A percentile compares a stretch with the other conserved stretches of the same genome.
Evolutionary conservation across 2,329 filamentous ascomycete genomes (phyloP).

Genomic region (Daldinia sp.): DNA sequence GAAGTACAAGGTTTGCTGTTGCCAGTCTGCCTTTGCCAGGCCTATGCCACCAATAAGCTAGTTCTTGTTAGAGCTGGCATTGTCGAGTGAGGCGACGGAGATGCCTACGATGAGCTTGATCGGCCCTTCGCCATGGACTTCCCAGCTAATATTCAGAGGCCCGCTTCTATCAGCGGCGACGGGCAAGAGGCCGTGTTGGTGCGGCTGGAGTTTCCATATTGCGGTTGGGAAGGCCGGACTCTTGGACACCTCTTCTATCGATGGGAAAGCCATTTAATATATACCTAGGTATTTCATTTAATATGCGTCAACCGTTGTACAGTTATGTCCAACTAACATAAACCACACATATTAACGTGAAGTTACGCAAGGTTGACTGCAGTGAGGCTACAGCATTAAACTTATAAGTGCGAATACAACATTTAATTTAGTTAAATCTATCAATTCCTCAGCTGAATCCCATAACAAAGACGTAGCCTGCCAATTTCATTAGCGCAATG

Average conservation of each 20-base stretch:
- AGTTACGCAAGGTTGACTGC: not conserved
- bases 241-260: conserved; percentile 49
- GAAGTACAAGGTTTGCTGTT: conserved; percentile 85
- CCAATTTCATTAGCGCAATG: not conserved
- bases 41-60: conserved; percentile 87
- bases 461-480: not conserved
- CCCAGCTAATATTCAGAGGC: conserved; percentile 80
- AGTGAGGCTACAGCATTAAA: not conserved
- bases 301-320: not conserved
- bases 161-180: conserved; percentile 79
- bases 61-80: conserved; percentile 9
- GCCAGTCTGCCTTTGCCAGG: conserved; percentile 76
- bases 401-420: not conserved
- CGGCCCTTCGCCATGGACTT: conserved; percentile 81
- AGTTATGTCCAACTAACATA: not conserved
- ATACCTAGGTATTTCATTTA: not conserved
- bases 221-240: conserved; percentile 76
- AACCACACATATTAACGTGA: not conserved
- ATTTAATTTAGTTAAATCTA: not conserved
- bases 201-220: conserved; percentile 76
- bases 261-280: conserved; percentile 39
- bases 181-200: conserved; percentile 68
- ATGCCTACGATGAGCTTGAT: conserved; percentile 76
- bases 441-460: not conserved
- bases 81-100: not conserved